Evolutionary conservation across 176 grass and related monocot genomes (phyloP).

Genomic region (Zea luxurians): DNA sequence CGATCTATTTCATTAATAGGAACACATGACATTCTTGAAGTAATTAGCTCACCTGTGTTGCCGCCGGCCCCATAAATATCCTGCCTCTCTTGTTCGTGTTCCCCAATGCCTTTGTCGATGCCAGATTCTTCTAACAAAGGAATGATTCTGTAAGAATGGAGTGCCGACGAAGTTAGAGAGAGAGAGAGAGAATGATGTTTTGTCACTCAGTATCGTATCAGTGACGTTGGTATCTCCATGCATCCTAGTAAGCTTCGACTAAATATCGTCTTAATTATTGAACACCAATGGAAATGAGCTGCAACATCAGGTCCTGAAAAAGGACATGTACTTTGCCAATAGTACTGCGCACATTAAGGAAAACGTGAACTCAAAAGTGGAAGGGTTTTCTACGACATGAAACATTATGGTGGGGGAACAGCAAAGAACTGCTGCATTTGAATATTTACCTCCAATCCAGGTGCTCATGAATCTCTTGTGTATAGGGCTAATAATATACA

Average conservation of each 20-base stretch:
- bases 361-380: neutral
- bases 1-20: neutral
- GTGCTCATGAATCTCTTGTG: neutral
- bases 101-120: neutral
- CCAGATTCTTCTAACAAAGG: constrained; percentile 19
- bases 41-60: neutral
- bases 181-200: constrained; percentile 1
- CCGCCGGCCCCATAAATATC: neutral
- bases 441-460: neutral
- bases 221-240: neutral
- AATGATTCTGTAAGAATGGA: constrained; percentile 17
- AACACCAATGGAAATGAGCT: neutral
- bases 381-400: neutral
- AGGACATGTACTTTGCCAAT: neutral
- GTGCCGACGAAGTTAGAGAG: neutral
- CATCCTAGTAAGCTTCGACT: neutral
- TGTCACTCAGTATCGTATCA: constrained; percentile 5
- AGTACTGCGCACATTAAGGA: neutral
- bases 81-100: neutral
- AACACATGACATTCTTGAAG: neutral
- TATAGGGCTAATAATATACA: neutral
- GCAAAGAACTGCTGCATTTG: neutral
- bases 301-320: neutral
- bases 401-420: neutral
- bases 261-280: neutral